Evolutionary conservation across 2,329 filamentous ascomycete genomes (phyloP), one percentile per base, ranked within the genome.

Genomic region (Teratosphaeria pseudoeucalypti): DNA sequence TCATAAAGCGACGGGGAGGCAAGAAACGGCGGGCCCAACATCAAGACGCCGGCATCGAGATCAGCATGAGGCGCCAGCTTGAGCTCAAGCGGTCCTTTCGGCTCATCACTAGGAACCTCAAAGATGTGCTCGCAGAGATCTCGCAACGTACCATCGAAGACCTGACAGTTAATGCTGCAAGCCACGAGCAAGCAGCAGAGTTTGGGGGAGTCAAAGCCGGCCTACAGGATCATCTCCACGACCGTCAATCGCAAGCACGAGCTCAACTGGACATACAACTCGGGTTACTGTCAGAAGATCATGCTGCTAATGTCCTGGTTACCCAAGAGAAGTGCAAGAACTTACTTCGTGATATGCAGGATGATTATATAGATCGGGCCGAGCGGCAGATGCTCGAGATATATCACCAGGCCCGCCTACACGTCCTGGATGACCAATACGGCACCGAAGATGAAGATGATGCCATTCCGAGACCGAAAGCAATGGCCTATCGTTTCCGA

Each of bases 71-170:
- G 57, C 84, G 87, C 58, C 83, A 86, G 69, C 79, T 86, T 64
- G 81, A 87, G 65, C 77, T 89, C 66, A 86, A 86, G 71, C 82
- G 83, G 59, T 78, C 79, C 27, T 89, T 83, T 72, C 79, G 83
- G n/a, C 76, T 80, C 60, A 81, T 89, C 57, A 80, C 83, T 60
- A 81, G 82, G 65, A 78, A 81, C 34, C 73, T 88, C 66, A 88
- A 87, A 71, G 82, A 82, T 16, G 79, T 84, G 10, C 76, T 88
- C 14, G 83, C 85, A 60, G 85, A 88, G 68, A 77, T 90, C 23
- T 84, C 85, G 19, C 81, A 83, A 57, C 79, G 83, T 37, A 81
- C 77, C 57, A 73, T 86, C 60, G 81, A 84, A 55, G 78, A 80
- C 60, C 73, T 88, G 60, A 76, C 83, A 62, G 75, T 79, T 55